Conservation (phyloP, 1,139 yeast species). For the Pichia sp. region DNA sequence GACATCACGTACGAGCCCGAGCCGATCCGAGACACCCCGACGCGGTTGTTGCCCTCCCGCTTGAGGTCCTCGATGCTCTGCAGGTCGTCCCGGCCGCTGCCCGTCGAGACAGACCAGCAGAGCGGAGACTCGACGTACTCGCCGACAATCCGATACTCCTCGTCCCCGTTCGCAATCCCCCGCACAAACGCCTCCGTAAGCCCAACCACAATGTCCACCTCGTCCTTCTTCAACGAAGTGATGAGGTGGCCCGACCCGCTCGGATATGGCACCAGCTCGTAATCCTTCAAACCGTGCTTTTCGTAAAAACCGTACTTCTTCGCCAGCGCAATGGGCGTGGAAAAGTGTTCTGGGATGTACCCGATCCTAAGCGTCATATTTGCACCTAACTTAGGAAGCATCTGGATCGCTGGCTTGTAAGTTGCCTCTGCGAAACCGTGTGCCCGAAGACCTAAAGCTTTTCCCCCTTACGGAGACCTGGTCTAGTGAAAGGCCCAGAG, state of each 20-base stretch:
- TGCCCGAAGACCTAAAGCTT: no score
- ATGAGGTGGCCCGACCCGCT: slow-evolving; percentile 92
- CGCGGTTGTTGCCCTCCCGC: slow-evolving; percentile 44
- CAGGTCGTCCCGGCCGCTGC: slow-evolving; percentile 53
- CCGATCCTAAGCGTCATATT: slow-evolving; percentile 51
- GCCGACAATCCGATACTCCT: slow-evolving; percentile 61
- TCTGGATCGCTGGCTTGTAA: neutral
- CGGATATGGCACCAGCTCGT: slow-evolving; percentile 69
- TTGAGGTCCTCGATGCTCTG: slow-evolving; percentile 45
- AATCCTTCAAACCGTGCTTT: slow-evolving; percentile 39
- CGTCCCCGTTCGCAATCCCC: slow-evolving; percentile 59
- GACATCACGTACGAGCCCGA: slow-evolving; percentile 92
- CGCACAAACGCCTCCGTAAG: slow-evolving; percentile 88
- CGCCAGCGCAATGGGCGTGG: slow-evolving; percentile 81
- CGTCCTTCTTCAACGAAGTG: slow-evolving; percentile 58
- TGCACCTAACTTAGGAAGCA: slow-evolving; percentile 6
- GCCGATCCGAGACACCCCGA: slow-evolving; percentile 88
- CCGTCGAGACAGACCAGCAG: slow-evolving; percentile 85
- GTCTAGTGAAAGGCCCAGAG: no score
- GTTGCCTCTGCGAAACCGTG: no score
- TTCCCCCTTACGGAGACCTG: no score
- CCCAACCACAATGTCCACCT: slow-evolving; percentile 78
- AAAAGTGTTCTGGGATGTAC: slow-evolving; percentile 86
- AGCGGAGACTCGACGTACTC: slow-evolving; percentile 83
- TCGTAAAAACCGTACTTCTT: slow-evolving; percentile 52